Evolutionary conservation across 805 yeast genomes (phyloP), one percentile per base, ranked within the genome.

Genomic region (Teunomyces pallodes): DNA sequence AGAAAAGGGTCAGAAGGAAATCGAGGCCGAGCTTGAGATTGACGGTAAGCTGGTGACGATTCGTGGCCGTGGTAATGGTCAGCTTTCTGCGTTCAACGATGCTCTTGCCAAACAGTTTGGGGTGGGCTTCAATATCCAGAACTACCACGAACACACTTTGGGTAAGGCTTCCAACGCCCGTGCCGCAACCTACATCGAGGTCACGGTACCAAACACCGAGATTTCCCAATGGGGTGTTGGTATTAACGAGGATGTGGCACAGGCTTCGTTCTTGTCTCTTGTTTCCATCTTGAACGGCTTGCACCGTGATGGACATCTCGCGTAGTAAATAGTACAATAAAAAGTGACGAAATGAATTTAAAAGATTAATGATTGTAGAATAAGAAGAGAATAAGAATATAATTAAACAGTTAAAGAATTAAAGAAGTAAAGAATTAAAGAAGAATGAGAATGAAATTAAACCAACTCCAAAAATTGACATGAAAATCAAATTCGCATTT

Each of bases 211-310:
- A 9, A 33, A 46, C 14, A 39, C 70, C 60, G 43, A 60, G 47
- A 57, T 67, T 42, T 60, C 68, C 50, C 66, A 66, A 58, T 91
- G 97, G 96, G 97, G 97, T 70, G 91, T 91, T 50, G 97, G 96
- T 61, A 82, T 90, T 52, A 85, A 89, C 64, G 92, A 84, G 68
- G 96, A 91, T 69, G 94, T 88, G 46, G 85, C 96, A 24, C 86
- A 84, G 61, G 94, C 97, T 42, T 84, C 96, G 5, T 80, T 88
- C 59, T 77, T 79, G 57, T 81, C 92, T 12, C 75, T 86, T 52
- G 61, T 84, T 38, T 82, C 91, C 14, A 76, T 86, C 48, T 72
- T 86, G 45, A 87, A 87, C 59, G 69, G 70, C 43, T 64, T 79
- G 50, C 56, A 55, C 31, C 54, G 50, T 26, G 42, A 46, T 29